These are phyloP conservation scores for Phlebopus sp. DNA, from an alignment of 1,284 basidiomycete genomes.

Conservation along the genomic window DNA sequence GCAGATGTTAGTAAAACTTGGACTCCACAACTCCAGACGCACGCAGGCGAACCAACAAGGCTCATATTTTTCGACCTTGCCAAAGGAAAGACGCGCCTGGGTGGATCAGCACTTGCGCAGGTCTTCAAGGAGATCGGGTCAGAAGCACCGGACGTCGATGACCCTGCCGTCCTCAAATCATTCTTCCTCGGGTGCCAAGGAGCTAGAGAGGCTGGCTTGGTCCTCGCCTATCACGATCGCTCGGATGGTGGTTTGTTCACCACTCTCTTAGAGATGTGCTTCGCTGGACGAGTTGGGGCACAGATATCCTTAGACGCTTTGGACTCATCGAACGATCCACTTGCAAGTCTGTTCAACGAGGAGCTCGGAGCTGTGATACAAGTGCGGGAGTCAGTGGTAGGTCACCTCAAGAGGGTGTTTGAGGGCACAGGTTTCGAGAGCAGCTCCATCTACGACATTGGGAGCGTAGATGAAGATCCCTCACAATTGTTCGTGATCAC, in stretches of 20 bases:
- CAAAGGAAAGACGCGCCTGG: slow-evolving; percentile 79
- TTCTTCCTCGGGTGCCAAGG: slow-evolving; percentile 81
- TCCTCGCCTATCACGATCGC: slow-evolving; percentile 96
- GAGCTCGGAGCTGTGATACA: slow-evolving; percentile 95
- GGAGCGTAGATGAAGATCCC: slow-evolving; percentile 53
- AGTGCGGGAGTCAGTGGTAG: slow-evolving; percentile 64
- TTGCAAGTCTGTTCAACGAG: slow-evolving; percentile 89
- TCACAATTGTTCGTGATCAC: slow-evolving; percentile 63
- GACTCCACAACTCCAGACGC: slow-evolving; percentile 86
- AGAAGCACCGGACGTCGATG: slow-evolving; percentile 89
- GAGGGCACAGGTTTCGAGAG: slow-evolving; percentile 70
- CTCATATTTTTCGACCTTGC: slow-evolving; percentile 93
- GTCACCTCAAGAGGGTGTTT: slow-evolving; percentile 62
- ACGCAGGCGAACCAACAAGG: slow-evolving; percentile 62
- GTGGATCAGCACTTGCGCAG: slow-evolving; percentile 94
- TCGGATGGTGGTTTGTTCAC: slow-evolving; percentile 96
- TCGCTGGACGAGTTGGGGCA: slow-evolving; percentile 85
- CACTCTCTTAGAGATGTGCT: slow-evolving; percentile 93
- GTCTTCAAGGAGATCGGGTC: slow-evolving; percentile 91
- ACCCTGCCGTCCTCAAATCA: slow-evolving; percentile 69
- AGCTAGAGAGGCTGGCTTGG: slow-evolving; percentile 62
- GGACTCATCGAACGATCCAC: slow-evolving; percentile 46
- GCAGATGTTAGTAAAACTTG: slow-evolving; percentile 80
- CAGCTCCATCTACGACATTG: slow-evolving; percentile 73
- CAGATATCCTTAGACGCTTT: slow-evolving; percentile 66